A percentile compares a stretch with the other conserved stretches of the same genome.
phyloP scores from a whole-genome alignment of 345 rosid species.

The Abelmoschus esculentus region DNA sequence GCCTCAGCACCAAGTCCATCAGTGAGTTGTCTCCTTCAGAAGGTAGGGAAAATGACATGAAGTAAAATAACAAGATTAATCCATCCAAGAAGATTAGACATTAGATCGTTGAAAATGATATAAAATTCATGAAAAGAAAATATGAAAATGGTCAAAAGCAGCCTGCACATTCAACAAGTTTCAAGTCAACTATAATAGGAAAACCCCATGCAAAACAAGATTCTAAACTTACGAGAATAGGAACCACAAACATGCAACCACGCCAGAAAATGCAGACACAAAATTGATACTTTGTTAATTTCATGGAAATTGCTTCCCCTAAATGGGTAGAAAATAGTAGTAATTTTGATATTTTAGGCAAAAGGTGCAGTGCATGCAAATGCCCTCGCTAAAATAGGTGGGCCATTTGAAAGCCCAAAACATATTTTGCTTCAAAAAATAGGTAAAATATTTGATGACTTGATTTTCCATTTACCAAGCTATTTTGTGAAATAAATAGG shows the following conservation, averaged over 20 bases:
- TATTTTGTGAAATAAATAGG: background rate
- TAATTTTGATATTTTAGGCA: background rate
- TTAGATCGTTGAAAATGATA: background rate
- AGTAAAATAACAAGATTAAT: background rate
- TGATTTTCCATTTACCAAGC: background rate
- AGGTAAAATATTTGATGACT: background rate
- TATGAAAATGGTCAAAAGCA: background rate
- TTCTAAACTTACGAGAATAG: background rate
- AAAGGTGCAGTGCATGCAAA: background rate
- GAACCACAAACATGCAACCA: background rate
- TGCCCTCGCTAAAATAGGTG: background rate
- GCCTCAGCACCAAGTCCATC: constrained; percentile 91
- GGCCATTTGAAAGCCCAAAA: background rate
- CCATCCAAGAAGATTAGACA: background rate
- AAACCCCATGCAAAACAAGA: background rate
- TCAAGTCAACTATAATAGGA: constrained; percentile 4
- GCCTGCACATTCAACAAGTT: background rate
- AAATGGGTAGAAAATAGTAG: background rate
- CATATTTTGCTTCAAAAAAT: background rate
- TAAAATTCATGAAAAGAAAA: background rate
- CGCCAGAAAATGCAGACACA: background rate
- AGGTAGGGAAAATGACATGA: constrained; percentile 9
- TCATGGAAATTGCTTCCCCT: background rate
- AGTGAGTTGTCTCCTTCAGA: constrained; percentile 65
- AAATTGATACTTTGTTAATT: background rate